phyloP scores from a whole-genome alignment of 495 filamentous ascomycete species.

The Xylaria intraflava region DNA sequence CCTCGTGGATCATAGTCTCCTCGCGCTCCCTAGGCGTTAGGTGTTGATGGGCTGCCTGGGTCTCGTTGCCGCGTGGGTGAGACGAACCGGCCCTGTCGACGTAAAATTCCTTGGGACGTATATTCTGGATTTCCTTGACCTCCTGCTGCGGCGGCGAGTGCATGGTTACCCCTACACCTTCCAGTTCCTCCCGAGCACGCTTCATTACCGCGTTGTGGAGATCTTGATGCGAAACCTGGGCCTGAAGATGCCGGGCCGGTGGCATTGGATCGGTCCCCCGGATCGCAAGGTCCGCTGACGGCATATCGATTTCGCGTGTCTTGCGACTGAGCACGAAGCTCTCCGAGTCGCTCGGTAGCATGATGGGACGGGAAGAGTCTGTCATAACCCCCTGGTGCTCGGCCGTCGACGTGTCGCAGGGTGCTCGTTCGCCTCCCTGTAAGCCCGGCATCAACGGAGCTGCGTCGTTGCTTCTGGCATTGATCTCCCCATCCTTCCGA shows the following conservation, averaged over 20 bases:
- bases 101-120: neutral
- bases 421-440: slow-evolving; percentile 1
- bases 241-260: slow-evolving; percentile 10
- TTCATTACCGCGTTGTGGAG: neutral
- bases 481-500: slow-evolving; percentile 7
- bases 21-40: neutral
- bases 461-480: neutral
- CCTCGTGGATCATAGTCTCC: slow-evolving; percentile 14
- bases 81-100: neutral
- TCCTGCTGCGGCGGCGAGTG: neutral
- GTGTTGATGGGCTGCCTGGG: neutral
- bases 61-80: neutral
- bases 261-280: slow-evolving; percentile 12
- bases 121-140: neutral
- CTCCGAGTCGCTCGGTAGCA: slow-evolving; percentile 32
- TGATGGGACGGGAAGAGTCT: slow-evolving; percentile 30
- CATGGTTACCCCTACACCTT: neutral
- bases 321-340: slow-evolving; percentile 21
- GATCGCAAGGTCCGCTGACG: slow-evolving; percentile 11
- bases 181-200: neutral
- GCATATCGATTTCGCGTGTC: slow-evolving; percentile 21
- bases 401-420: slow-evolving; percentile 12
- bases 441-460: slow-evolving; percentile 5
- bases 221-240: neutral
- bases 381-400: slow-evolving; percentile 9